A percentile compares a stretch with the other conserved stretches of the same genome.
Evolutionary conservation across 495 filamentous ascomycete species (phyloP).

Genomic region (Astrocystis sublimbata): DNA sequence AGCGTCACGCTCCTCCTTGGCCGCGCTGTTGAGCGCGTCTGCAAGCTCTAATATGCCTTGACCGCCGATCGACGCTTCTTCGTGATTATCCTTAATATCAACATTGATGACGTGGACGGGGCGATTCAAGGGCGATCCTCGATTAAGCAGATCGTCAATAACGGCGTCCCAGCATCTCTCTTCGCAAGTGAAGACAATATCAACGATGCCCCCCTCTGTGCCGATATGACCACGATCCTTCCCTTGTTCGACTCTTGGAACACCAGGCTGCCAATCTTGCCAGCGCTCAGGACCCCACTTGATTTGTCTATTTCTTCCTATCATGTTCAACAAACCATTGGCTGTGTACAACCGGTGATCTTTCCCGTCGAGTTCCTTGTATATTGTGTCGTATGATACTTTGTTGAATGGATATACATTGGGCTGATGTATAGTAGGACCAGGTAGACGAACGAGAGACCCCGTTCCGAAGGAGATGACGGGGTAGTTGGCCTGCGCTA

Average conservation of each 20-base stretch:
- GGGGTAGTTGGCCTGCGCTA: slow-evolving; percentile 83
- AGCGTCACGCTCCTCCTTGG: slow-evolving; percentile 70
- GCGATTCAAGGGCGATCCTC: slow-evolving; percentile 79
- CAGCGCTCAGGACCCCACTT: slow-evolving; percentile 97
- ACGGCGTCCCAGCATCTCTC: slow-evolving; percentile 99
- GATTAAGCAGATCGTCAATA: slow-evolving; percentile 84
- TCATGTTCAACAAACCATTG: slow-evolving; percentile 94
- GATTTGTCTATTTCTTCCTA: slow-evolving; percentile 84
- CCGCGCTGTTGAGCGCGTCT: slow-evolving; percentile 79
- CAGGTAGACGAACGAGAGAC: slow-evolving; percentile 89
- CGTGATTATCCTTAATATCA: slow-evolving; percentile 97
- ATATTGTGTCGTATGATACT: slow-evolving; percentile 90
- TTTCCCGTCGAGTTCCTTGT: slow-evolving; percentile 79
- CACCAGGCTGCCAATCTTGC: slow-evolving; percentile 94
- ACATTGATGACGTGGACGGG: slow-evolving; percentile 98
- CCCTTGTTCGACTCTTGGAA: slow-evolving; percentile 67
- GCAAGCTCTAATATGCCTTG: slow-evolving; percentile 92
- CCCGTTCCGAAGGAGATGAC: slow-evolving; percentile 98
- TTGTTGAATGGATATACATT: slow-evolving; percentile 98
- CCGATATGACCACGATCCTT: slow-evolving; percentile 72
- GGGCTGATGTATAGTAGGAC: slow-evolving; percentile 85
- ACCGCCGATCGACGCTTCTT: slow-evolving; percentile 89
- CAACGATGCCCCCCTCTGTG: slow-evolving; percentile 86
- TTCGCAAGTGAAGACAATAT: slow-evolving; percentile 96
- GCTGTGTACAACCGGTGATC: slow-evolving; percentile 85